Conservation (phyloP, 176 grass and related monocot species). For the Avena insularis region DNA sequence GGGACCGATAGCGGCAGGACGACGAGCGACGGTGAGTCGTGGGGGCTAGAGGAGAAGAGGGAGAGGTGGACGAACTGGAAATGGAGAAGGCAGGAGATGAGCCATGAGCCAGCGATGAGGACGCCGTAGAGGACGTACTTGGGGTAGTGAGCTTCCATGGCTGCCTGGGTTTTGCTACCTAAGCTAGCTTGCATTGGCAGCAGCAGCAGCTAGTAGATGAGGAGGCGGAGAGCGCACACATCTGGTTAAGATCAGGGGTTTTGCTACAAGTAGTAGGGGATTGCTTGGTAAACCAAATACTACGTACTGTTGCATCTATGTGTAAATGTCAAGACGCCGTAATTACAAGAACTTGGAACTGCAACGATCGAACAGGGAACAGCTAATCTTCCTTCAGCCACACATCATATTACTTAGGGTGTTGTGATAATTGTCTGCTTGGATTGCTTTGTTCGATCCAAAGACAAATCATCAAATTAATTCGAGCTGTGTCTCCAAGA, state of each 20-base stretch:
- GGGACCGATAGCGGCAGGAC: constrained; percentile 30
- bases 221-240: not conserved
- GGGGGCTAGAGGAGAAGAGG: not conserved
- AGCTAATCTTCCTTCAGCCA: constrained; percentile 30
- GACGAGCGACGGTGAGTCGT: not conserved
- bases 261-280: not conserved
- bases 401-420: constrained; percentile 30
- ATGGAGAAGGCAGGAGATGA: constrained; percentile 49
- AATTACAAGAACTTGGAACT: constrained; percentile 24
- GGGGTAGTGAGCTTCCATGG: constrained; percentile 51
- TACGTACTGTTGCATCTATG: not conserved
- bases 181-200: not conserved
- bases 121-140: constrained; percentile 47
- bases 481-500: not conserved
- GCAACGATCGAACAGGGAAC: not conserved
- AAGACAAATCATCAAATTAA: not conserved
- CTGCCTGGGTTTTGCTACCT: too few relatives aligned
- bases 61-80: constrained; percentile 42
- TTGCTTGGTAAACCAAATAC: not conserved
- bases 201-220: not conserved
- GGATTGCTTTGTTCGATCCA: constrained; percentile 2
- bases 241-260: constrained; percentile 20
- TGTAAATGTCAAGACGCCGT: not conserved
- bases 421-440: constrained; percentile 43
- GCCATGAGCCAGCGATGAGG: constrained; percentile 45